Evolutionary conservation across 805 yeast genomes (phyloP), one percentile per base, ranked within the genome.

Genomic region (Pichia pseudocactophila): DNA sequence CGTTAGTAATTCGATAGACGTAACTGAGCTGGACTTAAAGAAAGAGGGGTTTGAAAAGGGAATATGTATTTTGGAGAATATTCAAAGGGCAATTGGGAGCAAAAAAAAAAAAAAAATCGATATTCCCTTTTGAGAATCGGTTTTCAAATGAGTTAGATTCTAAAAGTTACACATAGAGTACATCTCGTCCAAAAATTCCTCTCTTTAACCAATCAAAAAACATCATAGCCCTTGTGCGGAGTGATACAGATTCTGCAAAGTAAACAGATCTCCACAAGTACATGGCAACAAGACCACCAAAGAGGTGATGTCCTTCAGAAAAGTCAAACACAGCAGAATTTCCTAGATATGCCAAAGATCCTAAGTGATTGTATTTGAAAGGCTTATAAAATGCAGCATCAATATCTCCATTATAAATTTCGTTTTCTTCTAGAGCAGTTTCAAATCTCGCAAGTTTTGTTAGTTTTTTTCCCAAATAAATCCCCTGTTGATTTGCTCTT

Each of bases 311-410:
- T 50, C 81, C 82, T 72, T 82, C 71, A 25, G 80, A 76, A 55
- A 90, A 69, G 61, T 89, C 97, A 36, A 96, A 97, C 54, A 90
- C 89, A 36, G 97, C 97, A 62, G 80, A 75, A 61, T 90, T 97
- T 53, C 97, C 97, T 60, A 90, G 80, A 70, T 89, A 89, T 30
- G 96, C 97, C 52, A 89, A 71, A 26, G 96, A 78, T 62, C 97
- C 97, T 68, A 82, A 82, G 68, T 89, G 95, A 45, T 77, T 71
- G 70, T 89, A 89, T 52, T 72, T 71, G 70, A 89, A 89, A 41
- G 82, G 79, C 46, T 47, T 72, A 69, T 51, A 73, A 62, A 51
- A 64, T 41, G 66, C 73, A 28, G 59, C 61, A 37, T 48, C 50
- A 12, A 66, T 58, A 41, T 67, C 66, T 40, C 64, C 59, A 61